Evolutionary conservation across 805 yeast species (phyloP).

Genomic region (Kuraishia ogatae): DNA sequence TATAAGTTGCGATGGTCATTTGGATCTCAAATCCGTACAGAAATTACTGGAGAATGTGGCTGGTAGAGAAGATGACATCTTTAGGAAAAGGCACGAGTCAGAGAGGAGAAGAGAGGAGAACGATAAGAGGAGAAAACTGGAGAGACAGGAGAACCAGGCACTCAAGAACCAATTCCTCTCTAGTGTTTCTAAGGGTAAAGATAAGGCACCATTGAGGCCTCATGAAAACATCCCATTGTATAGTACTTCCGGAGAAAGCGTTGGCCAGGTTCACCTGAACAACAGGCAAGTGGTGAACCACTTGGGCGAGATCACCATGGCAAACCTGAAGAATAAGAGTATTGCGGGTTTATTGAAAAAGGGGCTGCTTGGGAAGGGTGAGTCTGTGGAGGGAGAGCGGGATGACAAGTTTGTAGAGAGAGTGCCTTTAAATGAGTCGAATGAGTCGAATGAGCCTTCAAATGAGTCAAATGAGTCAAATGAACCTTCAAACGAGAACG

Average conservation of each 20-base stretch:
- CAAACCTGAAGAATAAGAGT: constrained; percentile 60
- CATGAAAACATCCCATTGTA: constrained; percentile 68
- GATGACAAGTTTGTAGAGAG: no score
- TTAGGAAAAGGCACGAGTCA: constrained; percentile 56
- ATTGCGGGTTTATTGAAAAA: constrained; percentile 56
- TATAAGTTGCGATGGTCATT: constrained; percentile 83
- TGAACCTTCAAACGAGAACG: no score
- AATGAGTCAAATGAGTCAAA: no score
- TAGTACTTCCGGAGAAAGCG: constrained; percentile 65
- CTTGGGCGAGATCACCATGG: constrained; percentile 53
- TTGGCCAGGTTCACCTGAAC: constrained; percentile 51
- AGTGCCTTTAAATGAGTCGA: no score
- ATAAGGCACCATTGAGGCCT: constrained; percentile 65
- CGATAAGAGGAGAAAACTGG: constrained; percentile 46
- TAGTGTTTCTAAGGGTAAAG: constrained; percentile 64
- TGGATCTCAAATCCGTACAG: constrained; percentile 73
- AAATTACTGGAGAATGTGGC: constrained; percentile 57
- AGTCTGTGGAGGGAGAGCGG: constrained; percentile 18
- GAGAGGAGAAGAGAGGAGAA: constrained; percentile 65
- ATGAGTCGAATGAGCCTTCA: no score
- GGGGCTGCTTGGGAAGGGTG: constrained; percentile 17
- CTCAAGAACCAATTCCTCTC: constrained; percentile 34
- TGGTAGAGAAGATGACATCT: constrained; percentile 68
- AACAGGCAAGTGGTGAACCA: constrained; percentile 66
- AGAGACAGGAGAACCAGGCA: constrained; percentile 35